Evolutionary conservation across 306 rosid species (phyloP), one percentile per base, ranked within the genome.

Genomic region (Cyclanthera cordifolia): DNA sequence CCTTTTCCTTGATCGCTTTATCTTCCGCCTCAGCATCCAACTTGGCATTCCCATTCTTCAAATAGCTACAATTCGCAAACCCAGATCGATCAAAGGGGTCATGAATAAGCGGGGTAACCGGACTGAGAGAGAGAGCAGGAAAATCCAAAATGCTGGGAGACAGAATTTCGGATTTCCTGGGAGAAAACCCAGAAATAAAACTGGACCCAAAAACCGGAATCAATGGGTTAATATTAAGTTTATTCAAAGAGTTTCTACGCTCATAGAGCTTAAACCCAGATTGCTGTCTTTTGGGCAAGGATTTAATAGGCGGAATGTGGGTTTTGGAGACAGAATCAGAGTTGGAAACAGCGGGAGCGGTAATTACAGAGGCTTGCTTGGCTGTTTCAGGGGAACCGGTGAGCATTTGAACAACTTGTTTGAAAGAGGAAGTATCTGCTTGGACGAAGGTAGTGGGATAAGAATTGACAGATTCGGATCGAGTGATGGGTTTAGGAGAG

Each of bases 401-500:
- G 32, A 93, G 87, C 99, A 90, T 90, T 84, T 93, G 99, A 55
- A 93, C 99, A 0, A 93, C 96, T 70, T 93, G 95, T 73, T 90
- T 93, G 82, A 93, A 93, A 14, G 99, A 93, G 48, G 84, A 59
- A 9, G 99, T 83, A 76, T 93, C 95, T 0, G 96, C 96, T 73
- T 93, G 96, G 50, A 90, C 95, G 75, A 93, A 93, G 39, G 99
- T 93, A 8, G 99, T 93, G 76, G 99, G 99, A 69, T 93, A 93
- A 8, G 96, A 94, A 75, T 78, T 85, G 3, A 71, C 70, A 21
- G 96, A 76, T 69, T 93, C 99, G 88, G 96, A 90, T 90, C 99
- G 88, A 67, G 94, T 80, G 9, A 82, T 75, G 81, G 88, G 87
- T 34, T 72, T 86, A 0, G 82, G 89, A 5, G 87, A 79, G n/a